A percentile compares a stretch with the other conserved stretches of the same genome.
phyloP scores from a whole-genome alignment of 1,284 basidiomycete genomes.

The Apiotrichum gracile region DNA sequence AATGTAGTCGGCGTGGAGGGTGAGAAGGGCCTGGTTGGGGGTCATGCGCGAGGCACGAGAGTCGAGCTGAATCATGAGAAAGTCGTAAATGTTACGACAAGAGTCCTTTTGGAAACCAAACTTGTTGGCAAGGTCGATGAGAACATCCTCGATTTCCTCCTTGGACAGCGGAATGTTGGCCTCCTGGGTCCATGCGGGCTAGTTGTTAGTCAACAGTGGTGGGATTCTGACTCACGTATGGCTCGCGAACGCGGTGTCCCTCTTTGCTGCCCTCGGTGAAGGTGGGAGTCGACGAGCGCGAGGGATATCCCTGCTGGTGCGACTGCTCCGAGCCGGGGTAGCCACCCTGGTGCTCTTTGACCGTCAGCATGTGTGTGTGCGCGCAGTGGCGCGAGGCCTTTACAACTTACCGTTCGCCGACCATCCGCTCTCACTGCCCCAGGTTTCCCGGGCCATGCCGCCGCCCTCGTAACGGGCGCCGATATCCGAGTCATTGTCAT shows the following conservation, averaged over 20 bases:
- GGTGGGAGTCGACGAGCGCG: constrained; percentile 46
- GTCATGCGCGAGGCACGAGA: constrained; percentile 96
- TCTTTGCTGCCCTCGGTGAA: constrained; percentile 51
- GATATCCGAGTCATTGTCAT: constrained; percentile 70
- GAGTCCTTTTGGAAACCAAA: constrained; percentile 94
- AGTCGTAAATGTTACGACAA: constrained; percentile 75
- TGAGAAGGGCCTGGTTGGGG: constrained; percentile 87
- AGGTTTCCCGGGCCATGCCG: constrained; percentile 44
- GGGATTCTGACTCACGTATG: constrained; percentile 50
- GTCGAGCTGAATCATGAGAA: constrained; percentile 96
- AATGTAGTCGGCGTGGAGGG: constrained; percentile 97
- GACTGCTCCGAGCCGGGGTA: constrained; percentile 33
- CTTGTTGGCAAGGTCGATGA: constrained; percentile 96
- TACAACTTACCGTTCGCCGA: constrained; percentile 44
- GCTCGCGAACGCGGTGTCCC: constrained; percentile 55
- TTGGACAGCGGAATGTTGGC: constrained; percentile 92
- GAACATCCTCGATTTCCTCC: constrained; percentile 98
- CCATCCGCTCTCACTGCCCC: constrained; percentile 44
- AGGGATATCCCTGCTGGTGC: constrained; percentile 38
- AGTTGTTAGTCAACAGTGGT: constrained; percentile 42
- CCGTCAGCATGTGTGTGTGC: neutral
- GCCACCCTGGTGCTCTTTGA: neutral
- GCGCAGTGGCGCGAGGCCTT: too few relatives aligned
- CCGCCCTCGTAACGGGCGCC: constrained; percentile 52
- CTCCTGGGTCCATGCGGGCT: constrained; percentile 87